Base-by-base conservation (phyloP, 257 asterid species). In the Gentiana macrophylla region DNA sequence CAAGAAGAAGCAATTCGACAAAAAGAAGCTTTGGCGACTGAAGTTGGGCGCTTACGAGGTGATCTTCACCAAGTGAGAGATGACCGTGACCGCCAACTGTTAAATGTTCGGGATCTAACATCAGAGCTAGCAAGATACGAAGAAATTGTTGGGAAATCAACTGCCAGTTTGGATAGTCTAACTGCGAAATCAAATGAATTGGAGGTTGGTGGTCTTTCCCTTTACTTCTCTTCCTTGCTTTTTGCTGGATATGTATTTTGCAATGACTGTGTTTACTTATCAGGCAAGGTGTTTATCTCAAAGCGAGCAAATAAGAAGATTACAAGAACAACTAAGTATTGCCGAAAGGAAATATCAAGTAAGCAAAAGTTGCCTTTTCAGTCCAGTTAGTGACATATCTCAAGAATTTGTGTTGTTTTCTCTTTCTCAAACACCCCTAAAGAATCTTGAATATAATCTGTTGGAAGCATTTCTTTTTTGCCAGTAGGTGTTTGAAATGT, bases 21-120 rank as follows among this genome's bases (percentile, higher is more conserved):
- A 76, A 92, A 86, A 68, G 94, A 92, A 74, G 65, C 77, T 46
- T 62, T 92, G 67, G 78, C 70, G 11, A 75, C 54, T 74, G 97
- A 92, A 76, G 86, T 80, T 51, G 74, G 74, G 63, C 66, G 84
- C 65, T 66, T 92, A 72, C 79, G 94, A 62, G 67, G 68, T 49
- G 99, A 92, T 61, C 37, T 88, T 62, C 94, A 80, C 53, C 89
- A 79, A 83, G 82, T 79, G 60, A 79, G 95, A 66, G 95, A 83
- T 47, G 99, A 88, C 45, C 95, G 94, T 33, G 91, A 86, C 66
- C 77, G 79, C 11, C 86, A 78, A 63, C 46, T 75, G 67, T 61
- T 50, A 45, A 84, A 76, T 51, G 95, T 76, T 54, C 77, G 78
- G 74, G 66, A 68, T 63, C 72, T 91, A 67, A 72, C 79, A 36